A percentile compares a stretch with the other conserved stretches of the same genome.
These are phyloP conservation scores for Pugionium dolabratum DNA, from an alignment of 345 rosid species.

Conservation along the genomic window DNA sequence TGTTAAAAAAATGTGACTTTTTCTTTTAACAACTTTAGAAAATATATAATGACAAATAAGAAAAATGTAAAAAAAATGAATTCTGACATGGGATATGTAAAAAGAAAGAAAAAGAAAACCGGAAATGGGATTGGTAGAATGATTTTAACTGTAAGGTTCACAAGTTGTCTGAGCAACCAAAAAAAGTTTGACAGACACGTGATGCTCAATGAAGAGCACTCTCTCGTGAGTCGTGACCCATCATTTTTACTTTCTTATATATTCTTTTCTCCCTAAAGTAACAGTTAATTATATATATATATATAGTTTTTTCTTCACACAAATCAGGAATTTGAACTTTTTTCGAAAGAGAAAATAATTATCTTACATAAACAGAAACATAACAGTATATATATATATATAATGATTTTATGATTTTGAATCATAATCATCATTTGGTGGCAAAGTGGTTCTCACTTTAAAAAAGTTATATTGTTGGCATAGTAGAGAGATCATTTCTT, in stretches of 20 bases:
- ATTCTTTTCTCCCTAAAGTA: neutral
- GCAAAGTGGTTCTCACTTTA: too few relatives aligned
- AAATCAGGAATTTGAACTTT: neutral
- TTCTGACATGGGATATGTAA: neutral
- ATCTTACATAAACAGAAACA: too few relatives aligned
- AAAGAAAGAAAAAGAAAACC: constrained; percentile 1
- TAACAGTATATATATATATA: too few relatives aligned
- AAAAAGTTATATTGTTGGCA: too few relatives aligned
- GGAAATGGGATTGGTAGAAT: constrained; percentile 26
- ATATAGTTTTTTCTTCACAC: constrained; percentile 2
- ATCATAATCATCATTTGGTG: too few relatives aligned
- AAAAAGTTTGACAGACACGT: constrained; percentile 33
- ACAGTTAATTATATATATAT: neutral
- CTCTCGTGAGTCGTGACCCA: constrained; percentile 20
- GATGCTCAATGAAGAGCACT: constrained; percentile 20
- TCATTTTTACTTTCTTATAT: constrained; percentile 23
- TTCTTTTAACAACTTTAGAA: too few relatives aligned
- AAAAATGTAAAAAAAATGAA: too few relatives aligned
- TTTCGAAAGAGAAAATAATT: too few relatives aligned
- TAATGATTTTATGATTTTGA: too few relatives aligned
- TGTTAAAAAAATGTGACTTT: too few relatives aligned
- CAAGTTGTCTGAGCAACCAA: constrained; percentile 29
- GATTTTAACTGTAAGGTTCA: constrained; percentile 19
- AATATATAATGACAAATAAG: too few relatives aligned
- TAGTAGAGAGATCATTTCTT: too few relatives aligned